Conservation (phyloP, 768 basidiomycete species). For the Phanerochaete carnosa region DNA sequence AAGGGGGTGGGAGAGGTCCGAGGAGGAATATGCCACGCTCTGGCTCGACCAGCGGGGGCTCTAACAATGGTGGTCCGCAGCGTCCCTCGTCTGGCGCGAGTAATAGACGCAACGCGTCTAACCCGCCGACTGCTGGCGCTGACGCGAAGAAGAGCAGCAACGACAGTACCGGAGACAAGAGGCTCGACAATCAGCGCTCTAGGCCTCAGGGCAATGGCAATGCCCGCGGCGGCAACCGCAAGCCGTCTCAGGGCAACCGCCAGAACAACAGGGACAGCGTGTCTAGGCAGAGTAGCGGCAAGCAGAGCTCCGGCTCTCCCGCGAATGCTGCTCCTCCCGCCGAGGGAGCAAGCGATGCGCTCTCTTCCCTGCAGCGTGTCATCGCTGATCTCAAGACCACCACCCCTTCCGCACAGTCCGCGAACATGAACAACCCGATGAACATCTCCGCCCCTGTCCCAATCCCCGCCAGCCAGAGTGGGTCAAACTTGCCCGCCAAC, state of each 20-base stretch:
- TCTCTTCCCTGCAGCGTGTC: conserved; percentile 87
- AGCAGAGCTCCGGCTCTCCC: conserved; percentile 43
- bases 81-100: conserved; percentile 65
- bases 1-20: conserved; percentile 45
- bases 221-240: conserved; percentile 44
- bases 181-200: conserved; percentile 42
- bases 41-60: conserved; percentile 32
- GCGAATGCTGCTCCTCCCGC: conserved; percentile 44
- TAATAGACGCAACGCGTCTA: conserved; percentile 43
- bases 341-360: conserved; percentile 71
- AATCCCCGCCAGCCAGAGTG: conserved; percentile 45
- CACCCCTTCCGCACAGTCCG: conserved; percentile 54
- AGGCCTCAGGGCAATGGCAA: conserved; percentile 33
- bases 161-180: conserved; percentile 38
- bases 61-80: conserved; percentile 35
- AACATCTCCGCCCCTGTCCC: conserved; percentile 29
- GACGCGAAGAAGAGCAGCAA: conserved; percentile 67
- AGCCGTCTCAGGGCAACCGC: conserved; percentile 58
- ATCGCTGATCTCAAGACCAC: conserved; percentile 92
- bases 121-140: conserved; percentile 56
- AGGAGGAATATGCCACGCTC: conserved; percentile 58
- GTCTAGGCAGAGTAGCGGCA: conserved; percentile 33
- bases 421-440: conserved; percentile 35
- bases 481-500: conserved; percentile 57
- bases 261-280: conserved; percentile 33